Conservation (phyloP, 345 rosid genomes). For the thale cress (Arabidopsis thaliana) region TAIR10.1 NC_003070.9:25642501-25643000, state of each 20-base stretch:
- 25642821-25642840: constrained; percentile 38
- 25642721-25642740: constrained; percentile 40
- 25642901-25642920: constrained; percentile 54
- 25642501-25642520: neutral
- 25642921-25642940: constrained; percentile 51
- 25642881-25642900: constrained; percentile 29
- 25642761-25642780: constrained; percentile 45
- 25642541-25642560: neutral
- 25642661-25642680: neutral
- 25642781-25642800: constrained; percentile 28
- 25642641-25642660: constrained; percentile 8
- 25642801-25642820: constrained; percentile 13
- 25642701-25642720: constrained; percentile 22
- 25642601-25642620: neutral
- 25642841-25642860: constrained; percentile 48
- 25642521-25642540: constrained; percentile 6
- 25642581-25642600: neutral
- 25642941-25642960: constrained; percentile 57
- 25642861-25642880: constrained; percentile 28
- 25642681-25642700: neutral
- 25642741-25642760: constrained; percentile 52
- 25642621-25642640: constrained; percentile 1
- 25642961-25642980: constrained; percentile 65
- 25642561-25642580: neutral
- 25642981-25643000: constrained; percentile 54